Base-by-base conservation (phyloP, 2,329 filamentous ascomycete species). In the Fusarium bactridioides region DNA sequence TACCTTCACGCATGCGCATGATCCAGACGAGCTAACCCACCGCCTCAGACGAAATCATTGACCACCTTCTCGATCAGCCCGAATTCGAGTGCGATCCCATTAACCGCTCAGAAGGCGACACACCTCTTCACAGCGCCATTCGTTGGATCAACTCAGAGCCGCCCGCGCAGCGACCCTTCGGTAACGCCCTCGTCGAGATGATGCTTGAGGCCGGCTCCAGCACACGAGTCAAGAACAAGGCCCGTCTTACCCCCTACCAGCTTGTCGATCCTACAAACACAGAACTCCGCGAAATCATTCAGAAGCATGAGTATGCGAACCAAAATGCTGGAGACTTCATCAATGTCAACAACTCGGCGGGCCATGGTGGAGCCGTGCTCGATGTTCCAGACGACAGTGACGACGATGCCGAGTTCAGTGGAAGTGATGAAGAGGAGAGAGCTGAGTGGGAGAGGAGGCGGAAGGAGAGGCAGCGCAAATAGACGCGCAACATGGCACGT, bases 21-120 rank as follows among this genome's bases (percentile, higher is more conserved):
- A 66, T 33, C 38, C 47, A 67, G 48, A 64, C 57, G 35, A 59
- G 60, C 70, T 71, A 66, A 77, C 40, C 40, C 45, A 56, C 16
- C 44, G 51, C 41, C 31, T 18, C 67, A 93, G 91, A 94, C 84
- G 93, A 96, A 78, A 86, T 94, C 69, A 91, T 97, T 79, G 93
- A 97, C 83, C 83, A 90, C 77, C 90, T 97, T 64, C 91, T 96
- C 74, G 93, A 96, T 85, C 93, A 95, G 81, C 90, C 92, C 74
- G 90, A 92, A 75, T 91, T 97, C 81, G 94, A 96, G 83, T 95
- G 94, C 84, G 94, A 97, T 84, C 92, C 93, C 61, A 78, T 91
- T 77, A 92, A 90, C 84, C 89, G 88, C 76, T 80, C 87, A 78
- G 92, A 95, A 67, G 87, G 89, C 70, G 93, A 96, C 82, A 95